A percentile compares a stretch with the other conserved stretches of the same genome.
phyloP scores from a whole-genome alignment of 2,329 filamentous ascomycete species.

The Calycina herbarum region DNA sequence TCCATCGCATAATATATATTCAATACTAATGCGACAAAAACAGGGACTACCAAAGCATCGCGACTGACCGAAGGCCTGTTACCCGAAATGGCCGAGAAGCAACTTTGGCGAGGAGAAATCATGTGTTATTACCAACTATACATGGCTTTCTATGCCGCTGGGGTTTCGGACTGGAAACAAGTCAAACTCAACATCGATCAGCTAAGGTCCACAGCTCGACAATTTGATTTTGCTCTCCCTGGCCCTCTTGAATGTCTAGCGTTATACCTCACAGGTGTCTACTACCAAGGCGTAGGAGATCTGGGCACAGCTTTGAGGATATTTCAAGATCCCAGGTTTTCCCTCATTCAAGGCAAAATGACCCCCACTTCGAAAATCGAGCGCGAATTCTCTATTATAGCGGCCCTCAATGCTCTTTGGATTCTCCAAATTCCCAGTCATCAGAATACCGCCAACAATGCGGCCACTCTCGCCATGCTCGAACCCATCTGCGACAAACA shows the following conservation, averaged over 20 bases:
- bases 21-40: neutral
- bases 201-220: conserved; percentile 25
- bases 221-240: conserved; percentile 27
- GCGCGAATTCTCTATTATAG: conserved; percentile 65
- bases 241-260: conserved; percentile 30
- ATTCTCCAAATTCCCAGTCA: conserved; percentile 66
- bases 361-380: conserved; percentile 49
- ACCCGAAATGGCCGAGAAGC: conserved; percentile 30
- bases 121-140: conserved; percentile 37
- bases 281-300: conserved; percentile 75
- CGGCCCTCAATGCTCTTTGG: conserved; percentile 67
- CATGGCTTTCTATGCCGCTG: conserved; percentile 35
- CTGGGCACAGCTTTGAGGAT: conserved; percentile 65
- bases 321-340: conserved; percentile 64
- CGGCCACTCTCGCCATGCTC: conserved; percentile 63
- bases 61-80: conserved; percentile 17
- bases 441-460: conserved; percentile 57
- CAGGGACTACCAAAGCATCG: neutral
- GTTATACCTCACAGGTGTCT: conserved; percentile 71
- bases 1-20: neutral
- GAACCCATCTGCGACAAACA: conserved; percentile 68
- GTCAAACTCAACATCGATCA: conserved; percentile 31
- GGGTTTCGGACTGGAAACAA: conserved; percentile 32
- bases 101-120: conserved; percentile 35
- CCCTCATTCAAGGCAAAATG: conserved; percentile 42